These are phyloP conservation scores for Globisporangium nagaii DNA, from an alignment of 352 stramenopile genomes.

Conservation along the genomic window DNA sequence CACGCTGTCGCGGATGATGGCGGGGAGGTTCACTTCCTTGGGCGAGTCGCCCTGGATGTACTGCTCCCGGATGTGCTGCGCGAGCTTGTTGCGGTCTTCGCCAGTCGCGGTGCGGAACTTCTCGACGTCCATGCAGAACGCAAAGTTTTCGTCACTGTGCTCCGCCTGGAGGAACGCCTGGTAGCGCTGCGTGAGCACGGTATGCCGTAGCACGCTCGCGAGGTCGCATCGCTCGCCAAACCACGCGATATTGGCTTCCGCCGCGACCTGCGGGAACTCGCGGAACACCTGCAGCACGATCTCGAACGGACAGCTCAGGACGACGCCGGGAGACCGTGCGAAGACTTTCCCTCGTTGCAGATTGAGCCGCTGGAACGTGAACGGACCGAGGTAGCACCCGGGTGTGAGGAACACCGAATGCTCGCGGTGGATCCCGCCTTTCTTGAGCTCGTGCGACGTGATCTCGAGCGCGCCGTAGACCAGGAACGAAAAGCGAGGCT, in stretches of 20 bases:
- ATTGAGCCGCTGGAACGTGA: constrained; percentile 67
- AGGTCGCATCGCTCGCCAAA: constrained; percentile 66
- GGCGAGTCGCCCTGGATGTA: constrained; percentile 53
- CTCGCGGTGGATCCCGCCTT: constrained; percentile 22
- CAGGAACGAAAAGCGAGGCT: constrained; percentile 49
- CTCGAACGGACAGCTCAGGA: constrained; percentile 47
- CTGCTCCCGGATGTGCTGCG: constrained; percentile 37
- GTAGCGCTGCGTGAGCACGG: constrained; percentile 51
- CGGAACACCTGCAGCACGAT: constrained; percentile 42
- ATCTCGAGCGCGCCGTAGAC: constrained; percentile 73
- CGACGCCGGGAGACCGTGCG: constrained; percentile 44
- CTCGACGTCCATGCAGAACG: constrained; percentile 67
- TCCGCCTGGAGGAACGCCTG: constrained; percentile 62
- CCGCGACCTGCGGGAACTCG: constrained; percentile 49
- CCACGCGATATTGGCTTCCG: constrained; percentile 72
- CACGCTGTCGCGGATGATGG: constrained; percentile 46
- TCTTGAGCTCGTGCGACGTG: constrained; percentile 25
- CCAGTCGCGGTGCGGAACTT: constrained; percentile 28
- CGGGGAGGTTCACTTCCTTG: constrained; percentile 72
- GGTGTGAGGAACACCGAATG: constrained; percentile 57
- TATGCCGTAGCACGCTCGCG: constrained; percentile 52
- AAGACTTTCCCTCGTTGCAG: constrained; percentile 36
- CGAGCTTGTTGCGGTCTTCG: constrained; percentile 24
- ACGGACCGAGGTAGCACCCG: constrained; percentile 65
- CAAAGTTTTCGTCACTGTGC: constrained; percentile 77